Evolutionary conservation across 83 land plant species (phyloP).

Genomic region (Picea abies): DNA sequence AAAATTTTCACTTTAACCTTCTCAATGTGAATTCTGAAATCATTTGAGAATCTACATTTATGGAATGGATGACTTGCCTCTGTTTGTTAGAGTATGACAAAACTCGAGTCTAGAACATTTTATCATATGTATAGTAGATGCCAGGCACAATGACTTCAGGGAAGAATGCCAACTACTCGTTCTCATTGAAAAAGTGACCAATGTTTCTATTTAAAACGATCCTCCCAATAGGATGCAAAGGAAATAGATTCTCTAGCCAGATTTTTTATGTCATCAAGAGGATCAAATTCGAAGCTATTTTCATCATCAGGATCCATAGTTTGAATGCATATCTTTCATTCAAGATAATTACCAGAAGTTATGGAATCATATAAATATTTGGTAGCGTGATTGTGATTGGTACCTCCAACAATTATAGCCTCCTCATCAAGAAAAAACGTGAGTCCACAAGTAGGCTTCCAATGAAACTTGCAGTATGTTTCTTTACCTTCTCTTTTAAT

Average conservation of each 20-base stretch:
- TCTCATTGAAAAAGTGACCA: constrained; percentile 46
- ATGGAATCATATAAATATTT: constrained; percentile 45
- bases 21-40: too few species aligned
- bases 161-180: constrained; percentile 41
- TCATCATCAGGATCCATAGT: constrained; percentile 47
- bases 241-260: constrained; percentile 46
- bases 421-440: constrained; percentile 42
- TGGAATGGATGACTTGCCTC: constrained; percentile 35
- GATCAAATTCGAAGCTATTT: constrained; percentile 44
- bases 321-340: constrained; percentile 47
- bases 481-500: constrained; percentile 14
- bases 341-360: constrained; percentile 44
- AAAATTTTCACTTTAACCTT: too few species aligned
- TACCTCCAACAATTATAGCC: constrained; percentile 46
- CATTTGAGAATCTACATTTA: too few species aligned
- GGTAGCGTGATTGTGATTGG: constrained; percentile 59
- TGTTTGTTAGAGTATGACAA: constrained; percentile 78
- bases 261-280: constrained; percentile 46
- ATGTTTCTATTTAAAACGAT: constrained; percentile 51
- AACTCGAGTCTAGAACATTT: constrained; percentile 65
- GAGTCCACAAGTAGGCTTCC: constrained; percentile 38
- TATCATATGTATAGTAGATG: constrained; percentile 75
- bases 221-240: constrained; percentile 39
- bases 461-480: constrained; percentile 19
- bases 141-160: constrained; percentile 67